A percentile compares a stretch with the other conserved stretches of the same genome.
phyloP scores from a whole-genome alignment of 108 stramenopile genomes.

The Cylindrotheca fusiformis region DNA sequence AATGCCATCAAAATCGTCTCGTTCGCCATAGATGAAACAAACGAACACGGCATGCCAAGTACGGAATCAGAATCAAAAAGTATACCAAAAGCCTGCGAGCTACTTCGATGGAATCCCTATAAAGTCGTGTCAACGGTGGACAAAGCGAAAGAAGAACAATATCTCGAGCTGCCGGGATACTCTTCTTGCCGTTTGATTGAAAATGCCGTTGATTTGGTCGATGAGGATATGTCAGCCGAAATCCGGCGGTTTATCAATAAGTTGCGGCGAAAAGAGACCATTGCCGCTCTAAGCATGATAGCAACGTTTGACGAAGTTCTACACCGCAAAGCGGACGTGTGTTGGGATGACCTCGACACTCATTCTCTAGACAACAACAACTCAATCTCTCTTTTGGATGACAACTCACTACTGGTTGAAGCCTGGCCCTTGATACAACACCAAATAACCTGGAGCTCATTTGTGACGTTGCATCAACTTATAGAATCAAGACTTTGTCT shows the following conservation, averaged over 20 bases:
- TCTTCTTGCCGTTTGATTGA: background rate
- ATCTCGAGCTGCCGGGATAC: background rate
- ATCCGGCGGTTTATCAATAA: background rate
- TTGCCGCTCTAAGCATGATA: constrained; percentile 8
- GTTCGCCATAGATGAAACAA: too few relatives aligned
- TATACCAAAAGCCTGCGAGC: background rate
- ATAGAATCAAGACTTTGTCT: constrained; percentile 20
- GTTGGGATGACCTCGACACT: background rate
- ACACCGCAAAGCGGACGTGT: background rate
- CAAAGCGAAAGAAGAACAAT: background rate
- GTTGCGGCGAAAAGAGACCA: constrained; percentile 4
- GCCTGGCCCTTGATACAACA: constrained; percentile 32
- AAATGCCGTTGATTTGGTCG: background rate
- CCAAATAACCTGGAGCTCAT: constrained; percentile 14
- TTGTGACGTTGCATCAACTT: constrained; percentile 5
- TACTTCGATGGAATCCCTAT: background rate
- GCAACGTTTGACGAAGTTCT: constrained; percentile 5
- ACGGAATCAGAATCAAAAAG: too few relatives aligned
- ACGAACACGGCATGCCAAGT: too few relatives aligned
- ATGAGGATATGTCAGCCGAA: background rate
- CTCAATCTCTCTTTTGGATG: background rate
- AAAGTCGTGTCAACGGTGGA: background rate
- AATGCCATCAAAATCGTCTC: too few relatives aligned
- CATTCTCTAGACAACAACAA: background rate
- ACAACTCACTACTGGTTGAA: constrained; percentile 23